A percentile compares a stretch with the other conserved stretches of the same genome.
Evolutionary conservation across 805 yeast species (phyloP).

Genomic region (Saccharomyces mikatae): DNA sequence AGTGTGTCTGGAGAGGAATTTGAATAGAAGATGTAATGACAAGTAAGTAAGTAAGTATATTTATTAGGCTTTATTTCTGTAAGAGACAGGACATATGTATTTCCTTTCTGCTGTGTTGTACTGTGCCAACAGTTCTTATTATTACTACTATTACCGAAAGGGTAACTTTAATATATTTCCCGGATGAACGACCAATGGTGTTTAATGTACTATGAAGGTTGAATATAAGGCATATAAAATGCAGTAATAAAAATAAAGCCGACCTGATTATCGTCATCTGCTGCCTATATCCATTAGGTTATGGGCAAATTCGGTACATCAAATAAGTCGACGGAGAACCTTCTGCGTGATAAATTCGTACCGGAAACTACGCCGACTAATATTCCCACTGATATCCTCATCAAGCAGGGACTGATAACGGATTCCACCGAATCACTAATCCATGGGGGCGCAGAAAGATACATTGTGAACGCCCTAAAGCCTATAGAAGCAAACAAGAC

Average conservation of each 20-base stretch:
- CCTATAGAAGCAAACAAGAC: background rate
- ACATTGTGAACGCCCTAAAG: background rate
- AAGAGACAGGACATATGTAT: background rate
- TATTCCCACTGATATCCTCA: background rate
- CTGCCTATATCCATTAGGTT: background rate
- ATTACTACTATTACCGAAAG: background rate
- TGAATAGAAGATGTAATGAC: conserved; percentile 1
- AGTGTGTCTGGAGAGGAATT: conserved; percentile 30
- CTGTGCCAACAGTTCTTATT: background rate
- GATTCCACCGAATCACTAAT: background rate
- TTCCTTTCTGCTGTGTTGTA: background rate
- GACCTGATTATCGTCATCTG: background rate
- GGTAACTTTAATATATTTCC: no score
- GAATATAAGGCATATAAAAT: background rate
- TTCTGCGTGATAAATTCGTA: background rate
- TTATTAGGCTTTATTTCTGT: background rate
- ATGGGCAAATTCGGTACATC: background rate
- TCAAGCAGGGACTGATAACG: background rate
- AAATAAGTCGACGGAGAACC: background rate
- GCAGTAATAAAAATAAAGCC: background rate
- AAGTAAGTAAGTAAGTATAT: background rate
- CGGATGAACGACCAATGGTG: background rate
- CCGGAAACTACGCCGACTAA: background rate
- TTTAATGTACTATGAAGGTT: background rate
- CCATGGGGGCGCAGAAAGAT: background rate